Base-by-base conservation (phyloP, 441 rosid species). In the Jatropha podagrica region DNA sequence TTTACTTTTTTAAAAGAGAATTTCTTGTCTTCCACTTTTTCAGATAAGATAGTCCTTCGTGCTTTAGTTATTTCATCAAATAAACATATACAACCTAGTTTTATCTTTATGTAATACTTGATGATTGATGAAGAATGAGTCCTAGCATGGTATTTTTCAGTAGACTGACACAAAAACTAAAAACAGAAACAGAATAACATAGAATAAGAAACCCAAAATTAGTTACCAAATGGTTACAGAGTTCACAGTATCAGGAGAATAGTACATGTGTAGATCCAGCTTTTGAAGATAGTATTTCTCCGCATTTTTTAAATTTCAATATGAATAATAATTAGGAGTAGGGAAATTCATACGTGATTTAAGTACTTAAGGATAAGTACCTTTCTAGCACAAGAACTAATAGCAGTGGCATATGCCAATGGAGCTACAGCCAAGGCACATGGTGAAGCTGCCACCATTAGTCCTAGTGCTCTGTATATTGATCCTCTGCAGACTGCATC, bases 381-480 rank as follows among this genome's bases (percentile, higher is more conserved):
- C 98, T 96, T 91, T 88, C 77, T 92, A 8, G 97, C 97, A 83
- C 98, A 96, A 68, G 98, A 90, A 76, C 98, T 96, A 73, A 96
- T 87, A 75, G 99, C 97, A 80, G 88, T 94, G 68, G 95, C 98
- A 85, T 96, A 96, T 26, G 97, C 97, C 88, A 96, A 84, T 6
- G 98, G 98, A 88, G 98, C 99, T 44, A 96, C 98, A 51, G 98
- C 99, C 85, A 96, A 82, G 74, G 98, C 98, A 83, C 99, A 96
- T 14, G 97, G 98, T 37, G 99, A 94, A 73, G 98, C 98, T 58
- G 97, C 99, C 79, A 94, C 94, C 98, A 96, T 92, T 72, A 96
- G 93, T 73, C 97, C 98, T 79, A 92, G 79, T 71, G 99, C 98
- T 76, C 99, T 87, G 81, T 96, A 94, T 13, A 96, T 75, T 62